Conservation (phyloP, 2,329 filamentous ascomycete genomes). For the Xylariaceae sp. region DNA sequence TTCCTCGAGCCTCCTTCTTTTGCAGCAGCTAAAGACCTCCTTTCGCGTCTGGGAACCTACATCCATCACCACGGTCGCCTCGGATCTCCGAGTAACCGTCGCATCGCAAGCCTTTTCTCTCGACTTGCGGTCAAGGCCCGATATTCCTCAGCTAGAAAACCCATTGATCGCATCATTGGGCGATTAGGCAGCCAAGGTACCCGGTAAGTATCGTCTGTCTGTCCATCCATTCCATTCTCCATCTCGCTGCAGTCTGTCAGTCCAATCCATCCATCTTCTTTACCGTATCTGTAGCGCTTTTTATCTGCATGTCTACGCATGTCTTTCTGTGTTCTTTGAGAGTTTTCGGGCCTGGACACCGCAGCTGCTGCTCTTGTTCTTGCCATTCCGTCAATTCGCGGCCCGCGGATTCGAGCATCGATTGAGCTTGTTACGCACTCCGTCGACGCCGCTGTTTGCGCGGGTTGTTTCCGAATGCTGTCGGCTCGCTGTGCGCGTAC, state of each 20-base stretch:
- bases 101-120: conserved; percentile 9
- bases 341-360: neutral
- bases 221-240: no score
- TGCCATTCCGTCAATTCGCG: neutral
- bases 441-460: conserved; percentile 2
- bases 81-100: conserved; percentile 16
- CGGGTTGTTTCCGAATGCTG: neutral
- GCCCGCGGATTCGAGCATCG: neutral
- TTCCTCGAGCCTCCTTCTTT: conserved; percentile 23
- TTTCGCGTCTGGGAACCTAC: conserved; percentile 17
- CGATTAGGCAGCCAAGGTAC: conserved; percentile 18
- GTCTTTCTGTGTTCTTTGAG: neutral
- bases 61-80: conserved; percentile 10
- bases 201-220: conserved; percentile 1
- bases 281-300: neutral
- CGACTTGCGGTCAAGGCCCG: conserved; percentile 1
- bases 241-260: no score
- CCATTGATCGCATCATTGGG: conserved; percentile 14
- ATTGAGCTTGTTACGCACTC: neutral
- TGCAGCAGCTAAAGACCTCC: conserved; percentile 22
- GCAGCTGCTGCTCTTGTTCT: neutral
- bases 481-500: conserved; percentile 1
- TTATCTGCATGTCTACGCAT: neutral
- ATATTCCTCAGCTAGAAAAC: conserved; percentile 2
- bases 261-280: neutral